Evolutionary conservation across 176 grass and related monocot species (phyloP).

Genomic region (Alopecurus myosuroides): DNA sequence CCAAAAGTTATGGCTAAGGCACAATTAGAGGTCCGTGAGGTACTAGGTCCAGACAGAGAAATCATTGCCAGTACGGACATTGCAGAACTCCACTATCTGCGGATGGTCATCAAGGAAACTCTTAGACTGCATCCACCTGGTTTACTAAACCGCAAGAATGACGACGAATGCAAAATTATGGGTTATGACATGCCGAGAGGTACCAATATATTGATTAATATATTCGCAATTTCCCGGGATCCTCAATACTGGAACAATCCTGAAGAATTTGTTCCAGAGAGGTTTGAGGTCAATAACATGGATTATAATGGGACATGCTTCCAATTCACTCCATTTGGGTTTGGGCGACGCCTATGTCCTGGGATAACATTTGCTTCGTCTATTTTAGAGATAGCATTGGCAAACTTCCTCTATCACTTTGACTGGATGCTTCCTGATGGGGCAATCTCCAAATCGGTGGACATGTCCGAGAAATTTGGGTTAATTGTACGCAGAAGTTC

Average conservation of each 20-base stretch:
- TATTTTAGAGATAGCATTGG: constrained; percentile 17
- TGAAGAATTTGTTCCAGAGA: neutral
- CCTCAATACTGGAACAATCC: neutral
- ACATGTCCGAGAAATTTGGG: too few relatives aligned
- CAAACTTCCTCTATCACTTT: neutral
- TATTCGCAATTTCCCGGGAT: neutral
- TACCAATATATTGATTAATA: neutral
- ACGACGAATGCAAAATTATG: neutral
- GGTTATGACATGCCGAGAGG: neutral
- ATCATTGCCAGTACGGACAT: too few relatives aligned
- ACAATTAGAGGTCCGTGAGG: too few relatives aligned
- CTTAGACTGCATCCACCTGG: neutral
- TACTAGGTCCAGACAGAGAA: too few relatives aligned
- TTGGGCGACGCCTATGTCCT: constrained; percentile 28
- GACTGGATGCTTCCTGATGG: constrained; percentile 22
- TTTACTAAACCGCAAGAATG: neutral
- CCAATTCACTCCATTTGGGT: constrained; percentile 26
- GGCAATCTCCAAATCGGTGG: too few relatives aligned
- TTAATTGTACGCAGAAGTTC: neutral
- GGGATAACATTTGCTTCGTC: neutral
- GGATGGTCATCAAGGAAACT: too few relatives aligned
- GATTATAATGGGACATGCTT: constrained; percentile 12
- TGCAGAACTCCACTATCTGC: too few relatives aligned
- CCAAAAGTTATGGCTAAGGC: too few relatives aligned
- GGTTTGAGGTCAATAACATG: neutral